Percentiles rank a stretch among this genome's conserved stretches.
Evolutionary conservation across 495 filamentous ascomycete species (phyloP).

Genomic region (Penicillium dipodomyicola): DNA sequence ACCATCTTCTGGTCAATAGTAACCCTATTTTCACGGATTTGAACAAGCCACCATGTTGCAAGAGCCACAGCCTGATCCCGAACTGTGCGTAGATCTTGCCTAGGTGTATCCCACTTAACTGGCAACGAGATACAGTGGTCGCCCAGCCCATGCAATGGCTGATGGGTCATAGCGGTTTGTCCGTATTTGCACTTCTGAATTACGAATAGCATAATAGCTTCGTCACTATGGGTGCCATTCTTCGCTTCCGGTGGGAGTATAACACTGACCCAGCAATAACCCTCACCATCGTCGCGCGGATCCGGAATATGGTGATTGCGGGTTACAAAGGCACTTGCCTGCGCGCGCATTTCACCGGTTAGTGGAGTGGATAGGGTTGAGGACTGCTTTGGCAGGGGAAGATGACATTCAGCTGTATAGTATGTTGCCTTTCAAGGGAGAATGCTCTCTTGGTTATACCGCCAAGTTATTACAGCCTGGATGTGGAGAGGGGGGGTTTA

Average conservation of each 20-base stretch:
- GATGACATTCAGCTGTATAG: not conserved
- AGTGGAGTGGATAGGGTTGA: not conserved
- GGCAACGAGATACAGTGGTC: slow-evolving; percentile 4
- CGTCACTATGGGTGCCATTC: not conserved
- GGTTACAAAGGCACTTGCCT: not conserved
- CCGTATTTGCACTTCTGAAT: not conserved
- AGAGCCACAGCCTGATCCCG: not conserved
- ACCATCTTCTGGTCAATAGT: not conserved
- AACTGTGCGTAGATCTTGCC: not conserved
- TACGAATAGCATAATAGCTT: not conserved
- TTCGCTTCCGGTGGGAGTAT: not conserved
- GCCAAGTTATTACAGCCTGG: too few species aligned
- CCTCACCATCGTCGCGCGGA: not conserved
- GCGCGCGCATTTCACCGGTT: not conserved
- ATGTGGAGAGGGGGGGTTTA: not conserved
- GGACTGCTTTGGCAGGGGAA: not conserved
- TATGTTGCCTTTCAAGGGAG: too few species aligned
- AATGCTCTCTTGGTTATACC: not conserved
- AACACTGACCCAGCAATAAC: slow-evolving; percentile 1
- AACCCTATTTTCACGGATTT: not conserved
- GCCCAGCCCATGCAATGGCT: not conserved
- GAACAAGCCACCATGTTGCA: not conserved
- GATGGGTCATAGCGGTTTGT: not conserved
- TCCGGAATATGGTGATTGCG: not conserved
- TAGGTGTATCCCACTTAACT: not conserved